Evolutionary conservation across 768 basidiomycete genomes (phyloP).

Genomic region (Lentinula aciculospora): DNA sequence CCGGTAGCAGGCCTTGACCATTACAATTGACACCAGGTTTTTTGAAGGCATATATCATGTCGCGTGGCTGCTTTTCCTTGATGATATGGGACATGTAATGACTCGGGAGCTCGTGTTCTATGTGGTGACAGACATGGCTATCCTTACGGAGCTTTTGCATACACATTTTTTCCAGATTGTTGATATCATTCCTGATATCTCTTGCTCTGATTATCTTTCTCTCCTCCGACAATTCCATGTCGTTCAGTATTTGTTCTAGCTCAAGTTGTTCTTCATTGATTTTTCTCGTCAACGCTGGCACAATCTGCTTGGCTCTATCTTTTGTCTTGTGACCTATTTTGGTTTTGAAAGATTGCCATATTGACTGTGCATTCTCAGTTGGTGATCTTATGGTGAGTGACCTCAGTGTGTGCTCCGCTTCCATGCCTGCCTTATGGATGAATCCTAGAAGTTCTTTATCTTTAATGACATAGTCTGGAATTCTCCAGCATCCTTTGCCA

Average conservation of each 20-base stretch:
- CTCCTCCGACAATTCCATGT: background rate
- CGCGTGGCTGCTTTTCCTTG: slow-evolving; percentile 9
- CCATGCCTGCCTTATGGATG: background rate
- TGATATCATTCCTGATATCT: slow-evolving; percentile 3
- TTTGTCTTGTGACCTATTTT: slow-evolving; percentile 5
- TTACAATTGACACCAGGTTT: background rate
- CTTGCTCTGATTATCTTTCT: background rate
- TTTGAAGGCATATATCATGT: slow-evolving; percentile 11
- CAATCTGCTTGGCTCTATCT: slow-evolving; percentile 6
- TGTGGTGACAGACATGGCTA: background rate
- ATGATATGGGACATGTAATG: slow-evolving; percentile 15
- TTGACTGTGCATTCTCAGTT: slow-evolving; percentile 7
- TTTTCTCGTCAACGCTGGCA: background rate
- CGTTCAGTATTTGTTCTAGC: background rate
- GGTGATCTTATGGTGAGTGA: background rate
- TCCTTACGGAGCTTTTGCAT: slow-evolving; percentile 6
- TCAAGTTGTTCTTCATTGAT: slow-evolving; percentile 1
- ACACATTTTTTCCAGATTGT: slow-evolving; percentile 4
- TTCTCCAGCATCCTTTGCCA: slow-evolving; percentile 26
- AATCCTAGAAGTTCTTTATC: slow-evolving; percentile 13
- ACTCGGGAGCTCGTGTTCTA: slow-evolving; percentile 11
- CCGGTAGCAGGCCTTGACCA: too few relatives aligned
- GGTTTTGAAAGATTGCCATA: slow-evolving; percentile 6
- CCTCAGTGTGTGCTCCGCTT: slow-evolving; percentile 3
- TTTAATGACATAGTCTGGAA: slow-evolving; percentile 17